Evolutionary conservation across 2,329 filamentous ascomycete genomes (phyloP), one percentile per base, ranked within the genome.

Genomic region (Penicillium sp.): DNA sequence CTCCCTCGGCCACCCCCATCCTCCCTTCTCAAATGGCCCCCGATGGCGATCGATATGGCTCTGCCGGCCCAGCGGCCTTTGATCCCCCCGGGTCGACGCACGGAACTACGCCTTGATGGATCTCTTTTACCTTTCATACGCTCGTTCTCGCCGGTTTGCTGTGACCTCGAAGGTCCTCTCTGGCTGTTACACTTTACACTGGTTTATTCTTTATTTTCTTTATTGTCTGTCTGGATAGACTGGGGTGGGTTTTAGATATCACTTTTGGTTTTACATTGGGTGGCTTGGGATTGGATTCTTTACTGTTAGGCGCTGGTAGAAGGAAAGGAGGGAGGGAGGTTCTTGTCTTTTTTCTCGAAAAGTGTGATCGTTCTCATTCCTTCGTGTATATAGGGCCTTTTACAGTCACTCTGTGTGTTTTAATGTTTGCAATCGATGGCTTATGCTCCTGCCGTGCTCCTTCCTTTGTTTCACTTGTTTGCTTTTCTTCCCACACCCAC

Each of bases 11-110:
- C 21, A 70, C 69, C 23, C 66, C 70, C 12, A 67, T 72, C 39
- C 61, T 72, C 42, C 69, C 69, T 29, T 72, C 69, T 34, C 69
- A 72, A 49, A 65, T 71, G 52, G 61, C 52, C 16, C 65, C 61
- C 28, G 68, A 70, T 50, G 59, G 61, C 42, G 68, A 70, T 57
- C 67, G 68, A 53, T 70, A 65, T 59, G 62, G 65, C 53, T 51
- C 65, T 31, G 55, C 66, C 43, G 64, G 61, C 36, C 60, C 65
- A 42, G 39, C 60, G 26, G 54, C 59, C 44, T 70, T 65, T 57
- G 66, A 70, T 34, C 65, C 64, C 45, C 59, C 68, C 34, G 66
- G 59, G 39, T 70, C 69, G 47, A 47, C 62, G 33, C 65, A 65
- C 59, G 69, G 67, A 33, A 69, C 67, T 36, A 67, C 69, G 46